These are phyloP conservation scores for Oleoguttula mirabilis DNA, from an alignment of 495 filamentous ascomycete genomes.

Conservation along the genomic window DNA sequence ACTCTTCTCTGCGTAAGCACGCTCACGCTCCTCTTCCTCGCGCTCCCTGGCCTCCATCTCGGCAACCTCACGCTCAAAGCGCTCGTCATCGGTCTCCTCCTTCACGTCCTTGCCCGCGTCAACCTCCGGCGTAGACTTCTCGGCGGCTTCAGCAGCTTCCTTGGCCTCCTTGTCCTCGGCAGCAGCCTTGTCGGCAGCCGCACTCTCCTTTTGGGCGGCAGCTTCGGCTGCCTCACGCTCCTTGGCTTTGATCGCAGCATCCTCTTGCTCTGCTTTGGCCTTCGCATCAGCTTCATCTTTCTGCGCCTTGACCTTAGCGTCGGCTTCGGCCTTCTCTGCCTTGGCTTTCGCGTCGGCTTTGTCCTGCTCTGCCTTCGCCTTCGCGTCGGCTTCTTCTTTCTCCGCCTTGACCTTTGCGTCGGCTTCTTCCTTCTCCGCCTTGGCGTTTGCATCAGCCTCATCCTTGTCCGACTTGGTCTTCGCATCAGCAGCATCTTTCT, in stretches of 20 bases:
- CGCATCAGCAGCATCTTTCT: slow-evolving; percentile 33
- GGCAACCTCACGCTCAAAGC: slow-evolving; percentile 30
- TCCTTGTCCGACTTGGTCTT: slow-evolving; percentile 28
- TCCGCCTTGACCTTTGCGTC: slow-evolving; percentile 33
- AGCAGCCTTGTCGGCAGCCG: slow-evolving; percentile 35
- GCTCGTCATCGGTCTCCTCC: slow-evolving; percentile 28
- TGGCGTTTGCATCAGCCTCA: slow-evolving; percentile 34
- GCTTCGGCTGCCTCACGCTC: slow-evolving; percentile 41
- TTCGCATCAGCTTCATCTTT: slow-evolving; percentile 35
- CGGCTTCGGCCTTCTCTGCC: slow-evolving; percentile 23
- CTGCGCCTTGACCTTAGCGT: slow-evolving; percentile 30
- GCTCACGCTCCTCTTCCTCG: slow-evolving; percentile 31
- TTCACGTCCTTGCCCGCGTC: slow-evolving; percentile 10
- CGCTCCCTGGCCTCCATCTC: slow-evolving; percentile 31
- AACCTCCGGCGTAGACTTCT: slow-evolving; percentile 10
- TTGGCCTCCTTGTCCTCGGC: slow-evolving; percentile 23
- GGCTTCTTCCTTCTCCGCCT: slow-evolving; percentile 27
- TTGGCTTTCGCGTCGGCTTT: slow-evolving; percentile 32
- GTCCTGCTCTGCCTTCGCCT: slow-evolving; percentile 31
- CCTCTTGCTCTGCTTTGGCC: slow-evolving; percentile 19
- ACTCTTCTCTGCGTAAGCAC: slow-evolving; percentile 28
- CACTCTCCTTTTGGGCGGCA: slow-evolving; percentile 24
- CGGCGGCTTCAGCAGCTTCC: slow-evolving; percentile 20
- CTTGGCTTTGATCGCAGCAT: slow-evolving; percentile 30
- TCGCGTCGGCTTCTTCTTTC: slow-evolving; percentile 37